These are phyloP conservation scores for Penicillium digitatum DNA, from an alignment of 2,329 filamentous ascomycete species.

Conservation along the genomic window DNA sequence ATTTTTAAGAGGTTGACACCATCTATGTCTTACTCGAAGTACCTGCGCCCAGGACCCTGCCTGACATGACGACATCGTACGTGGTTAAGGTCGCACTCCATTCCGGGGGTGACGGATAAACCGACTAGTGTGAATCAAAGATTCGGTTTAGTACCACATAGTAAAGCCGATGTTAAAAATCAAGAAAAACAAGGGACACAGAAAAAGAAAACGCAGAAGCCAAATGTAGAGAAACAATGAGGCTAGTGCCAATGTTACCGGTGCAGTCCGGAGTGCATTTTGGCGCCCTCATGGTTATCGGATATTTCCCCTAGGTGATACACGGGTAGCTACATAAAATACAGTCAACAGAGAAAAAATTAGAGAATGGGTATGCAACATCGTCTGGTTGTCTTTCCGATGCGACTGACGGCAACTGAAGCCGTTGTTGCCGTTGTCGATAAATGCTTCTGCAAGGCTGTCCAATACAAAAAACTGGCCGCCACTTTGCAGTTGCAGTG, in stretches of 20 bases:
- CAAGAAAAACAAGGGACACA: slow-evolving; percentile 1
- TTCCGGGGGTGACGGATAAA: slow-evolving; percentile 1
- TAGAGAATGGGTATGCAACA: slow-evolving; percentile 16
- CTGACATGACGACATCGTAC: slow-evolving; percentile 15
- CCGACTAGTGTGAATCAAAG: slow-evolving; percentile 7
- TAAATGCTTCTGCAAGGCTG: background rate
- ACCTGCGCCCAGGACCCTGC: slow-evolving; percentile 12
- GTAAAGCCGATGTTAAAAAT: background rate
- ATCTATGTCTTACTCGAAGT: background rate
- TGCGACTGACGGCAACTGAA: slow-evolving; percentile 10
- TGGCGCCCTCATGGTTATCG: slow-evolving; percentile 11
- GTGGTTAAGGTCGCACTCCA: slow-evolving; percentile 10
- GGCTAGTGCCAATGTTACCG: slow-evolving; percentile 16
- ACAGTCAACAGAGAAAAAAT: background rate
- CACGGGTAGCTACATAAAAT: slow-evolving; percentile 17
- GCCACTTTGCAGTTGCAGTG: background rate
- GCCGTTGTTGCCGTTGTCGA: background rate
- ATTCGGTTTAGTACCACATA: slow-evolving; percentile 13
- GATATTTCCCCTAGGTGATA: slow-evolving; percentile 21
- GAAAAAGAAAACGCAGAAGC: slow-evolving; percentile 1
- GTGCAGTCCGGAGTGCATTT: slow-evolving; percentile 5
- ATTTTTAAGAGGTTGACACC: background rate
- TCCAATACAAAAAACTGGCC: background rate
- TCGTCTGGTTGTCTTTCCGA: slow-evolving; percentile 15
- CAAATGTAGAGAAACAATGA: background rate